phyloP scores from a whole-genome alignment of 1,139 yeast genomes.

The Sugiyamaella paludigena region DNA sequence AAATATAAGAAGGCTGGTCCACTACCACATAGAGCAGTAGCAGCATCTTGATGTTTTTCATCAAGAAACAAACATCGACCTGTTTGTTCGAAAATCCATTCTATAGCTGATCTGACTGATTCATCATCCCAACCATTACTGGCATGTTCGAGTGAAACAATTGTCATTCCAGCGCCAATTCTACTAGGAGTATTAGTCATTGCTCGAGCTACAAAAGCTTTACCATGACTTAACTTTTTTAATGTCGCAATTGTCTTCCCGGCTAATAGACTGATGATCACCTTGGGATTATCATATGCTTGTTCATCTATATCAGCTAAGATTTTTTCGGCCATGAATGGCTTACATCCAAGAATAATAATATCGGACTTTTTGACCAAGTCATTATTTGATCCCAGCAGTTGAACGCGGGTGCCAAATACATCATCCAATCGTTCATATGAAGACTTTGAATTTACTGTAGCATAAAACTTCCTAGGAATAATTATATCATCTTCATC shows the following conservation, averaged over 20 bases:
- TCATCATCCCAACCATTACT: constrained; percentile 40
- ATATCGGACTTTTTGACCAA: constrained; percentile 67
- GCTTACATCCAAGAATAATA: constrained; percentile 82
- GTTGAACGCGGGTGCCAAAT: constrained; percentile 52
- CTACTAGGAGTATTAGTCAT: constrained; percentile 98
- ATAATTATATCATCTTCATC: constrained; percentile 35
- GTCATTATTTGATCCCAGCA: constrained; percentile 52
- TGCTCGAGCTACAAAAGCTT: constrained; percentile 67
- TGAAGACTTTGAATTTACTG: constrained; percentile 61
- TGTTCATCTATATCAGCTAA: constrained; percentile 40
- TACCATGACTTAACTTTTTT: constrained; percentile 46
- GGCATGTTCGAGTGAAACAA: constrained; percentile 47
- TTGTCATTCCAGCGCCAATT: constrained; percentile 88
- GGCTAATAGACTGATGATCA: constrained; percentile 81
- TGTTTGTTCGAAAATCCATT: constrained; percentile 62
- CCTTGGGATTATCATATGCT: constrained; percentile 51
- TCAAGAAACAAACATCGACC: constrained; percentile 44
- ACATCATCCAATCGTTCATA: constrained; percentile 45
- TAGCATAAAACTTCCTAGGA: constrained; percentile 72
- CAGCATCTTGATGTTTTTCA: constrained; percentile 91
- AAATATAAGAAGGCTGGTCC: constrained; percentile 94
- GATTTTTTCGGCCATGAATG: constrained; percentile 67
- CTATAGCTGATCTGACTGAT: constrained; percentile 50
- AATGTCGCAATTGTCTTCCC: constrained; percentile 85
- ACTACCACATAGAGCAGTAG: constrained; percentile 92